Conservation (phyloP, 2,329 filamentous ascomycete species). For the Microsporum ferrugineum region DNA sequence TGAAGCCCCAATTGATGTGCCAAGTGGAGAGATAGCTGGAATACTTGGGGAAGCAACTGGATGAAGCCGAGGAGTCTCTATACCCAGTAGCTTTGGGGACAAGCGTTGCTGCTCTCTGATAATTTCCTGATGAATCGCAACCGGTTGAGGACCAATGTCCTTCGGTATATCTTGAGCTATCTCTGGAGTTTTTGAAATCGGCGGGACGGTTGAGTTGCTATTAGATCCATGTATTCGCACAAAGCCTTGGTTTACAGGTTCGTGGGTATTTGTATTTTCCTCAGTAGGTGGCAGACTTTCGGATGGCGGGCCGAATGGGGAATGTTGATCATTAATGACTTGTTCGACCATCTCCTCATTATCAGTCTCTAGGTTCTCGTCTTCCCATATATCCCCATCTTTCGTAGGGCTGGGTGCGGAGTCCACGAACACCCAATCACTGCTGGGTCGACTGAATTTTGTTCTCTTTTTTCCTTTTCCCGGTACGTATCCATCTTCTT, state of each 20-base stretch:
- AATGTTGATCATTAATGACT: background rate
- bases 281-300: background rate
- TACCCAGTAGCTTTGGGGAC: constrained; percentile 3
- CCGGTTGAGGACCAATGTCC: background rate
- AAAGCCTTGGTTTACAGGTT: background rate
- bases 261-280: constrained; percentile 3
- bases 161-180: background rate
- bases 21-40: constrained; percentile 30
- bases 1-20: constrained; percentile 12
- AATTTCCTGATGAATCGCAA: background rate
- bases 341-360: background rate
- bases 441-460: constrained; percentile 54
- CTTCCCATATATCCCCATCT: constrained; percentile 7
- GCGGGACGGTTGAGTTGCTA: too few relatives aligned
- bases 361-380: constrained; percentile 7
- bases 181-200: background rate
- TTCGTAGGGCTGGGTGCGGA: constrained; percentile 54
- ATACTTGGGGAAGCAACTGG: constrained; percentile 31
- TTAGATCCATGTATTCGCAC: background rate
- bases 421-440: constrained; percentile 63
- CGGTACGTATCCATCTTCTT: constrained; percentile 52
- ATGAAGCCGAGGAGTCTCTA: constrained; percentile 28
- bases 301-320: background rate
- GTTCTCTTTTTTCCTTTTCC: constrained; percentile 58
- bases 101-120: background rate